Evolutionary conservation across 2,329 filamentous ascomycete genomes (phyloP).

Genomic region (Acrocalymma vagum): DNA sequence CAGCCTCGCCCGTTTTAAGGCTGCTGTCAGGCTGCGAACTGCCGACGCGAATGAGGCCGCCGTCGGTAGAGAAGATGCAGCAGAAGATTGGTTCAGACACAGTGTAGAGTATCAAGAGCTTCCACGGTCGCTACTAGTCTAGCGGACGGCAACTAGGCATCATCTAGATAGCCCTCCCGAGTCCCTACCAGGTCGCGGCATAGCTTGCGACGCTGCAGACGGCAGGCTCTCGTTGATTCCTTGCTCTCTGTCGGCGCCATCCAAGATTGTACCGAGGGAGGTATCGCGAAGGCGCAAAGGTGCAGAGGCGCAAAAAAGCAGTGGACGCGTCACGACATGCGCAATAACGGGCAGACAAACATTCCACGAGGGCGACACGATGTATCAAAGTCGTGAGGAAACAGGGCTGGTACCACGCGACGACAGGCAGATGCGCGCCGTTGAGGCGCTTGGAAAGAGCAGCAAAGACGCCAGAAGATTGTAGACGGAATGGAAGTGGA

Average conservation of each 20-base stretch:
- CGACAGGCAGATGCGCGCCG: conserved; percentile 40
- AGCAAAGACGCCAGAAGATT: too few species aligned
- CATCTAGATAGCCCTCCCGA: conserved; percentile 23
- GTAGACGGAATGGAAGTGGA: conserved; percentile 30
- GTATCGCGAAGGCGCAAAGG: conserved; percentile 1
- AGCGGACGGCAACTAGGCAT: conserved; percentile 32
- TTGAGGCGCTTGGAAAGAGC: conserved; percentile 36
- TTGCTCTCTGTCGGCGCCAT: conserved; percentile 5
- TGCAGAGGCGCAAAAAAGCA: conserved; percentile 3
- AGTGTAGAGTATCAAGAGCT: conserved; percentile 23
- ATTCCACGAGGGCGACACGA: too few species aligned
- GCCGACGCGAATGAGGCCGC: not conserved
- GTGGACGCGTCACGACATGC: conserved; percentile 26
- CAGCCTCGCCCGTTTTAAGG: conserved; percentile 24
- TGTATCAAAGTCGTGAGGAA: conserved; percentile 28
- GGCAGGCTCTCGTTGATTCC: conserved; percentile 33
- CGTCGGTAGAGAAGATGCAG: conserved; percentile 1
- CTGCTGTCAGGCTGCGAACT: conserved; percentile 1
- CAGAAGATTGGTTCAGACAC: conserved; percentile 15
- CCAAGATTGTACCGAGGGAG: too few species aligned
- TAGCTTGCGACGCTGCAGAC: conserved; percentile 20
- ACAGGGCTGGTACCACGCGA: conserved; percentile 30
- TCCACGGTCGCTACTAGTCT: too few species aligned
- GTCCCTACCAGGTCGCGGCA: conserved; percentile 19
- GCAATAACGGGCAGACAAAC: conserved; percentile 19